Percentiles rank a stretch among this genome's conserved stretches.
Conservation (phyloP, 441 rosid species). For the Corymbia citriodora region DNA sequence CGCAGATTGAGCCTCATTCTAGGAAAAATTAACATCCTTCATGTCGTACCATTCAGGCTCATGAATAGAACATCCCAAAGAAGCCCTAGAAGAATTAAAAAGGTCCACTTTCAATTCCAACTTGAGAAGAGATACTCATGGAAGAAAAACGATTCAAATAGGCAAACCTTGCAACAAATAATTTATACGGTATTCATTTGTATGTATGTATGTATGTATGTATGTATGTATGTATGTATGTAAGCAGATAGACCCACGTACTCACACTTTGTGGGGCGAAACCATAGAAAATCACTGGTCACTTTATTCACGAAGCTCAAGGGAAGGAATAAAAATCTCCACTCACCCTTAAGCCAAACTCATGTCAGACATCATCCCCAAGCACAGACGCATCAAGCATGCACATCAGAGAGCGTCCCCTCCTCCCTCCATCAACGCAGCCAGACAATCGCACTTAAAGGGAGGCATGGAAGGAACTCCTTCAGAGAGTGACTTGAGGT, state of each 20-base stretch:
- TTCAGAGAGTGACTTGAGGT: too few species aligned
- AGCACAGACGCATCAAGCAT: too few species aligned
- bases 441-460: too few species aligned
- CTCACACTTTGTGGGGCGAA: neutral
- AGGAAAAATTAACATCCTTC: slow-evolving; percentile 57
- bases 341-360: neutral
- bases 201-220: neutral
- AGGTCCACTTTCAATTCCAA: slow-evolving; percentile 12
- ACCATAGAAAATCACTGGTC: neutral
- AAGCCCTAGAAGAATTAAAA: slow-evolving; percentile 55
- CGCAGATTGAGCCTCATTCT: slow-evolving; percentile 83
- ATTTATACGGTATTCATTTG: neutral
- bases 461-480: too few species aligned
- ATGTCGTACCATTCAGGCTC: slow-evolving; percentile 90
- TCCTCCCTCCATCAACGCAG: too few species aligned
- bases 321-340: neutral
- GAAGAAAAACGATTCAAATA: neutral
- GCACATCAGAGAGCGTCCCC: too few species aligned
- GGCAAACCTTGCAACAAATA: neutral
- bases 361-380: neutral
- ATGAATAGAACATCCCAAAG: slow-evolving; percentile 97
- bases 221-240: neutral
- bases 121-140: neutral
- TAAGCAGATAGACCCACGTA: neutral
- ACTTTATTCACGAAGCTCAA: neutral